These are phyloP conservation scores for Fraxinus sp. DNA, from an alignment of 305 asterid genomes.

Conservation along the genomic window DNA sequence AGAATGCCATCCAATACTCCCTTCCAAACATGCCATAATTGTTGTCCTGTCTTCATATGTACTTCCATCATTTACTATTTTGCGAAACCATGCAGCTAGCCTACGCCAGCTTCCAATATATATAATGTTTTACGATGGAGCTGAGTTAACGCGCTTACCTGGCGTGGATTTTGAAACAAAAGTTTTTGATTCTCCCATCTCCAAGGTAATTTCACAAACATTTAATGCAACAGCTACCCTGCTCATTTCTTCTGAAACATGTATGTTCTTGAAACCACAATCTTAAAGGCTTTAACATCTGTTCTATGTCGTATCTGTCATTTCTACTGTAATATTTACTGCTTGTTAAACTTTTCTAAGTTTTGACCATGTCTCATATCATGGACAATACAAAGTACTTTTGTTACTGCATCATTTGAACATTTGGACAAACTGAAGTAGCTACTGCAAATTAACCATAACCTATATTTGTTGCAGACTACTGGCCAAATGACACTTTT, in stretches of 20 bases:
- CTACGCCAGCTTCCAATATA: constrained; percentile 73
- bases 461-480: neutral
- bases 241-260: neutral
- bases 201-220: constrained; percentile 55
- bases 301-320: neutral
- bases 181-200: constrained; percentile 50
- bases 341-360: constrained; percentile 4
- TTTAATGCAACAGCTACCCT: neutral
- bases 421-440: too few relatives aligned
- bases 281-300: neutral
- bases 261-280: neutral
- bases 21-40: neutral
- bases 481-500: neutral
- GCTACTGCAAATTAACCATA: too few relatives aligned
- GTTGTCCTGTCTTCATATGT: neutral
- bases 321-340: neutral
- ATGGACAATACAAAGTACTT: neutral
- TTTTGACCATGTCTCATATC: neutral
- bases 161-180: constrained; percentile 55
- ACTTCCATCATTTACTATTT: constrained; percentile 19
- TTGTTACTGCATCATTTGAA: neutral
- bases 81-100: constrained; percentile 46
- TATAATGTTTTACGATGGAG: constrained; percentile 67
- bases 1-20: neutral
- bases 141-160: constrained; percentile 56